Evolutionary conservation across 805 yeast species (phyloP), one percentile per base, ranked within the genome.

Genomic region (Candida berthetii): DNA sequence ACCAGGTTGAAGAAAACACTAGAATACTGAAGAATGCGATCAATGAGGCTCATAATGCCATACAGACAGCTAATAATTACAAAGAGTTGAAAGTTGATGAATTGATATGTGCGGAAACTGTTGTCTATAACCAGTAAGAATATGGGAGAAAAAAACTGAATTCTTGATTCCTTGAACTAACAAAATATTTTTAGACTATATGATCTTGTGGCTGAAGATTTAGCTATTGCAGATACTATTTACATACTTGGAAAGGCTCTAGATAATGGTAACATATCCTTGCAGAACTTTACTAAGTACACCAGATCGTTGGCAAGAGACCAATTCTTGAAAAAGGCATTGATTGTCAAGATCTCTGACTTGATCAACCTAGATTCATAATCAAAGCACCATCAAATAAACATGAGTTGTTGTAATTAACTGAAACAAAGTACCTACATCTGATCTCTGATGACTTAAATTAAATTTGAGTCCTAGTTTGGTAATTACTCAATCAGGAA

Each of bases 201-300:
- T 54, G 74, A 74, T 17, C 63, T 82, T 1, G 76, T 77, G 1
- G 73, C 89, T 16, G 81, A 77, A 32, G 85, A 84, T 40, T 70
- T 72, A 45, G 85, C 95, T 1, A 71, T 81, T n/a, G 74, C 74
- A 25, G 96, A 90, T 54, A 68, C 90, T 1, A 64, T 78, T 6
- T 69, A 74, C 42, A 69, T 78, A 10, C 64, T 89, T 9, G 74
- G 76, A 5, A 76, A 79, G 17, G 71, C 77, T 4, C 76, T 73
- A 44, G 80, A 74, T 42, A 50, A 62, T 3, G 80, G 77, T 4
- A 55, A 63, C 36, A 52, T 80, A n/a, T 42, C 61, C 4, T 50
- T 76, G 18, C 69, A 66, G 3, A 57, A 55, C 16, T 74, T 73
- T 48, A 49, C 75, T 43, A 68, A 66, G 37, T 39, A 47, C 16